These are phyloP conservation scores for Candida insectorum DNA, from an alignment of 805 yeast genomes.

Conservation along the genomic window DNA sequence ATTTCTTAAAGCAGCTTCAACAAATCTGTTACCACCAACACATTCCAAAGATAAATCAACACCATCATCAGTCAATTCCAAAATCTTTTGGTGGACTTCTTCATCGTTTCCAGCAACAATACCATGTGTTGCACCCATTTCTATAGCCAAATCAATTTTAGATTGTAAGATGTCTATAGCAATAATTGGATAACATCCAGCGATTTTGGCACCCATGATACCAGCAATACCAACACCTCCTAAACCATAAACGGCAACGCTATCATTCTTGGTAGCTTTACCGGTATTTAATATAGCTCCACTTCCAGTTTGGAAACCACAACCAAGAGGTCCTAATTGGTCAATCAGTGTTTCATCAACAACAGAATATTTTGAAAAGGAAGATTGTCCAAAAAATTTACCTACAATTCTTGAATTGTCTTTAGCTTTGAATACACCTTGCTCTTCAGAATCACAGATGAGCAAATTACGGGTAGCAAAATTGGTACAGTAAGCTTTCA, in stretches of 20 bases:
- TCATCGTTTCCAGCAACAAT: slow-evolving; percentile 8
- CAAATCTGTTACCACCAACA: slow-evolving; percentile 8
- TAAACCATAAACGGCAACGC: slow-evolving; percentile 7
- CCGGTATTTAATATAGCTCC: slow-evolving; percentile 9
- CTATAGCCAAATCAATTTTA: slow-evolving; percentile 7
- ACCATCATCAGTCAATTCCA: slow-evolving; percentile 9
- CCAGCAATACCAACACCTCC: slow-evolving; percentile 12
- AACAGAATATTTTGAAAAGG: slow-evolving; percentile 7
- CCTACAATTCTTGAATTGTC: no score
- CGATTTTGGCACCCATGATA: slow-evolving; percentile 11
- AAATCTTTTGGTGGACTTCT: slow-evolving; percentile 6
- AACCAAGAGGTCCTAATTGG: slow-evolving; percentile 8
- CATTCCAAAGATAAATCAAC: slow-evolving; percentile 9
- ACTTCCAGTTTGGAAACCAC: slow-evolving; percentile 10
- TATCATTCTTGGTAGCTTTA: slow-evolving; percentile 5
- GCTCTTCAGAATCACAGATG: no score
- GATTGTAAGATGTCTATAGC: slow-evolving; percentile 8
- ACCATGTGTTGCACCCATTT: slow-evolving; percentile 11
- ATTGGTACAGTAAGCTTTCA: no score
- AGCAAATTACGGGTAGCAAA: no score
- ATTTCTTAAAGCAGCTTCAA: slow-evolving; percentile 9
- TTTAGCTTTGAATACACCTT: no score
- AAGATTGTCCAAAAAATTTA: slow-evolving; percentile 12
- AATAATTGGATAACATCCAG: slow-evolving; percentile 10
- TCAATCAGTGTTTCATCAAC: slow-evolving; percentile 5